Base-by-base conservation (phyloP, 129 eudicot genomes). In the Glebionis coronaria region DNA sequence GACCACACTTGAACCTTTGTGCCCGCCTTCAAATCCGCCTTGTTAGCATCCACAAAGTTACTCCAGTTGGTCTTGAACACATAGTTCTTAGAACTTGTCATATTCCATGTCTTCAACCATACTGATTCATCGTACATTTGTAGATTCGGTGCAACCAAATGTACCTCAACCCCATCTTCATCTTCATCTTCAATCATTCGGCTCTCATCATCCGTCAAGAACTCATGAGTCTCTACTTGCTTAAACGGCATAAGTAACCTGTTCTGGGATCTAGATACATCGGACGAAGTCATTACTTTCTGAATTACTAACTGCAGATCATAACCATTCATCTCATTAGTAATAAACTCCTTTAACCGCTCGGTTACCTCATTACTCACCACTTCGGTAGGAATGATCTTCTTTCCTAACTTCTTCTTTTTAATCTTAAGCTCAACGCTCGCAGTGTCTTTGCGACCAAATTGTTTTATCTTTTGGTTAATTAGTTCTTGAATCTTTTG, bases 1-100 rank as follows among this genome's bases (percentile, higher is more conserved):
- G 67, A 40, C 67, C 67, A 61, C 67, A 61, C 50, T 40, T 40
- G 67, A 61, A 61, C 40, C 16, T 27, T 11, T 16, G 23, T 19
- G 0, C 13, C 16, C 20, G 1, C 12, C 67, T 18, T 11, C 21
- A 61, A 61, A 40, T n/a, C 2, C 3, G 16, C 9, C n/a, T 35
- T 16, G 14, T 61, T 16, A 18, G 42, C 51, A 4, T 10, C 29
- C 50, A 19, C 27, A 16, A 61, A 61, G 21, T 38, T 11, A 12
- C 10, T 27, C 67, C 67, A 61, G 20, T 20, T 16, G 2, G 28
- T 61, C 12, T 3, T 61, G 29, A 61, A 16, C 51, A 61, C 67
- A 40, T 40, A 61, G 11, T 61, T 61, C 3, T 40, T 8, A 3
- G 28, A 38, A 21, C 29, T 38, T 16, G 9, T 2, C 51, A 38